These are phyloP conservation scores for Arachis stenosperma DNA, from an alignment of 306 rosid genomes.

Conservation along the genomic window DNA sequence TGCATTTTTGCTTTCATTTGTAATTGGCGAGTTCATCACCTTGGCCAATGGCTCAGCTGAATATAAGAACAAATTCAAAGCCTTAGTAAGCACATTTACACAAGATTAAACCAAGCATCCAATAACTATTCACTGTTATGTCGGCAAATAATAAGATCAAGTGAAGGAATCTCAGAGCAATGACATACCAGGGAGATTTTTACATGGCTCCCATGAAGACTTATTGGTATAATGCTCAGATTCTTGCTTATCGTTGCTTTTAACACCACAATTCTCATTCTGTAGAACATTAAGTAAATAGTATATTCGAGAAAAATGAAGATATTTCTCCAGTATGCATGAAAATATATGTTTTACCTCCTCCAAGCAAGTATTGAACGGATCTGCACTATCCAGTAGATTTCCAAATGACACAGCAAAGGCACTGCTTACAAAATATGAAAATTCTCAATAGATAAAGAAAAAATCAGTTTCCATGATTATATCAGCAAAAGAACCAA, in stretches of 20 bases:
- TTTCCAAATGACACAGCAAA: constrained; percentile 53
- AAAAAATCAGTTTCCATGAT: constrained; percentile 23
- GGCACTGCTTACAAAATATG: constrained; percentile 49
- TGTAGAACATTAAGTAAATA: constrained; percentile 39
- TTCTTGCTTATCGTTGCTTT: constrained; percentile 40
- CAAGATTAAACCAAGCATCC: neutral
- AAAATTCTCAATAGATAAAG: constrained; percentile 28
- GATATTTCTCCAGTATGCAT: constrained; percentile 4
- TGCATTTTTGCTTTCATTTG: constrained; percentile 40
- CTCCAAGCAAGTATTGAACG: constrained; percentile 49
- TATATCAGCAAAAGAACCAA: constrained; percentile 23
- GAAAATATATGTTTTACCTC: neutral
- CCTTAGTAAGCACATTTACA: constrained; percentile 6
- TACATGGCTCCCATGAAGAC: constrained; percentile 39
- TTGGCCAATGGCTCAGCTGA: constrained; percentile 47
- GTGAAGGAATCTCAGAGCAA: constrained; percentile 21
- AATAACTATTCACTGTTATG: constrained; percentile 3
- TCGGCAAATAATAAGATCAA: neutral
- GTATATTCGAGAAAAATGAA: constrained; percentile 31
- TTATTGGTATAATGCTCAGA: constrained; percentile 37
- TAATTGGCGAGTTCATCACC: constrained; percentile 35
- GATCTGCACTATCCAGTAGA: constrained; percentile 54
- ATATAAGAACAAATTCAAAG: constrained; percentile 19
- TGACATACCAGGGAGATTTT: constrained; percentile 46
- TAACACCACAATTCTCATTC: constrained; percentile 34